phyloP scores from a whole-genome alignment of 768 basidiomycete species.

The Boletus pseudopeckii region DNA sequence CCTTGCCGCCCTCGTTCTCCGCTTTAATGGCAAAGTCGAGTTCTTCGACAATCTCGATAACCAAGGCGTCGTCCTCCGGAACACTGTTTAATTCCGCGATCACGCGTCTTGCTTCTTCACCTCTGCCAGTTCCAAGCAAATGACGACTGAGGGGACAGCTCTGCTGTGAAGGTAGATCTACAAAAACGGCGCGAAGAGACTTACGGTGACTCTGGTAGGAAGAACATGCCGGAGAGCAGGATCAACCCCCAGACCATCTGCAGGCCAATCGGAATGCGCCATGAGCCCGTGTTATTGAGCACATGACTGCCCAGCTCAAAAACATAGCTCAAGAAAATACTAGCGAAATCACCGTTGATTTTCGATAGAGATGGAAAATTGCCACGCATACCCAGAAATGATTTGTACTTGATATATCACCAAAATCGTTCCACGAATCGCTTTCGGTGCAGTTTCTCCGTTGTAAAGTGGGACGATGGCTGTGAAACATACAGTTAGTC shows the following conservation, averaged over 20 bases:
- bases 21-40: conserved; percentile 60
- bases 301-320: conserved; percentile 64
- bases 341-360: conserved; percentile 19
- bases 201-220: conserved; percentile 76
- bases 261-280: conserved; percentile 72
- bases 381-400: conserved; percentile 54
- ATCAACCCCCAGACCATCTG: conserved; percentile 69
- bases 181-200: conserved; percentile 20
- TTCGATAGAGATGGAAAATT: not conserved
- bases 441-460: conserved; percentile 75
- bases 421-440: conserved; percentile 66
- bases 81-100: conserved; percentile 65
- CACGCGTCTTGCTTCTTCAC: conserved; percentile 55
- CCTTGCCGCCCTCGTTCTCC: conserved; percentile 79
- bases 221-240: conserved; percentile 66
- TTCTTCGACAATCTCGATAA: conserved; percentile 59
- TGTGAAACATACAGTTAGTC: conserved; percentile 14
- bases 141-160: conserved; percentile 50
- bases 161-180: not conserved
- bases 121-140: conserved; percentile 54
- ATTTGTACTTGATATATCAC: conserved; percentile 79
- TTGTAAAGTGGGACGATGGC: conserved; percentile 68
- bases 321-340: conserved; percentile 71
- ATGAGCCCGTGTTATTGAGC: conserved; percentile 57
- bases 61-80: conserved; percentile 53